phyloP scores from a whole-genome alignment of 2,329 filamentous ascomycete genomes.

The Paecilomyces fulvus region DNA sequence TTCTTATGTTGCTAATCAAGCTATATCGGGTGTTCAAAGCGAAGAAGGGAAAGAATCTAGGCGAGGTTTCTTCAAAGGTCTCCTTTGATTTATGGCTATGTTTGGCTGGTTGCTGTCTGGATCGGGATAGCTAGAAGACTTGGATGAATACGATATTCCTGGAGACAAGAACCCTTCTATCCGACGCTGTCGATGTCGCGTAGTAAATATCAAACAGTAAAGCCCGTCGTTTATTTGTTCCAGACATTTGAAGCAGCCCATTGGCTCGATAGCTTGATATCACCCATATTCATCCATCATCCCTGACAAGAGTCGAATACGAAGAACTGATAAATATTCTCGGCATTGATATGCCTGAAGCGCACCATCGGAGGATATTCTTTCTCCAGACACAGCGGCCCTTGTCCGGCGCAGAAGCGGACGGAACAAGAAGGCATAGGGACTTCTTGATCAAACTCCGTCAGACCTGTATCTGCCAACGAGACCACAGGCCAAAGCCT shows the following conservation, averaged over 20 bases:
- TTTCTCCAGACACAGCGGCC: neutral
- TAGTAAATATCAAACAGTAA: too few species aligned
- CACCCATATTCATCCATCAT: too few species aligned
- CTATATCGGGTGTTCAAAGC: neutral
- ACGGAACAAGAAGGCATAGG: neutral
- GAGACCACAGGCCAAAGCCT: neutral
- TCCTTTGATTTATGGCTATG: neutral
- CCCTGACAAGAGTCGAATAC: neutral
- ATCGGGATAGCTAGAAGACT: neutral
- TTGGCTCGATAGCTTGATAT: too few species aligned
- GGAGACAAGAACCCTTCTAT: neutral
- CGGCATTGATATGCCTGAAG: neutral
- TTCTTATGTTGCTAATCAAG: neutral
- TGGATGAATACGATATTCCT: neutral
- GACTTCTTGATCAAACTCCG: neutral
- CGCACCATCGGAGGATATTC: neutral
- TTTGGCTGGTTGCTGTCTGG: neutral
- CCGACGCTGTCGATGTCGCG: neutral
- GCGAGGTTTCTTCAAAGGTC: neutral
- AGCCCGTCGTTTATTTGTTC: too few species aligned
- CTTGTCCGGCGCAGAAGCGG: neutral
- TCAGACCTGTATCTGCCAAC: neutral
- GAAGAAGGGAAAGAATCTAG: neutral
- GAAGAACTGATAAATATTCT: neutral
- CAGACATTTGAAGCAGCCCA: too few species aligned